Base-by-base conservation (phyloP, 768 basidiomycete species). In the Paxillus involutus region DNA sequence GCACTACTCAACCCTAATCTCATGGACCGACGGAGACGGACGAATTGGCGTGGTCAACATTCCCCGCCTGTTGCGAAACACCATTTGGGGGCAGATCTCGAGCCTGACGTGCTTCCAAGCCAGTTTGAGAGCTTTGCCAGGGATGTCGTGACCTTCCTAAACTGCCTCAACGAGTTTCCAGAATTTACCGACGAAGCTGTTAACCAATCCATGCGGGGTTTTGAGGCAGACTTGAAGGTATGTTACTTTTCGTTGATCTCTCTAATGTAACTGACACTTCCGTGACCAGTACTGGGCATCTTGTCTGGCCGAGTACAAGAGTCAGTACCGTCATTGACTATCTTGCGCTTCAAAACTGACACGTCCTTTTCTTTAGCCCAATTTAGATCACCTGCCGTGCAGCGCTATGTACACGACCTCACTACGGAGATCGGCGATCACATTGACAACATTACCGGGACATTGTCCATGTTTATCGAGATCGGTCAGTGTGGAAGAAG, bases 341-440 rank as follows among this genome's bases (percentile, higher is more conserved):
- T 35, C 29, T 4, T 26, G 11, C 19, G 32, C 39, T 36, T 49
- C 13, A 48, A 53, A 50, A 47, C 46, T 64, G 48, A 56, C 56
- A 36, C 33, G 37, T 47, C 29, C 33, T 45, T 56, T 17, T 41
- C 12, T 49, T 33, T 43, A 81, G 81, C 66, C 26, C 80, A 83
- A 62, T 81, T 82, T 64, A 72, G 69, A 33, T 80, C 73, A 47
- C 79, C 79, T 3, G 76, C 81, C 6, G 81, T 82, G 32, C 76
- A 81, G 59, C 72, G 79, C 55, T 83, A 82, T 53, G 71, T 82
- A n/a, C 80, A 81, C 56, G 80, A 81, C 60, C 69, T 81, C 19
- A 69, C 73, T 30, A 67, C 68, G 30, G 80, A 82, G 63, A 76
- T 81, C 65, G 80, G 79, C 41, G 77, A 80, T 59, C 80, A 83